Base-by-base conservation (phyloP, 2,329 filamentous ascomycete genomes). In the Metarhizium robertsii region DNA sequence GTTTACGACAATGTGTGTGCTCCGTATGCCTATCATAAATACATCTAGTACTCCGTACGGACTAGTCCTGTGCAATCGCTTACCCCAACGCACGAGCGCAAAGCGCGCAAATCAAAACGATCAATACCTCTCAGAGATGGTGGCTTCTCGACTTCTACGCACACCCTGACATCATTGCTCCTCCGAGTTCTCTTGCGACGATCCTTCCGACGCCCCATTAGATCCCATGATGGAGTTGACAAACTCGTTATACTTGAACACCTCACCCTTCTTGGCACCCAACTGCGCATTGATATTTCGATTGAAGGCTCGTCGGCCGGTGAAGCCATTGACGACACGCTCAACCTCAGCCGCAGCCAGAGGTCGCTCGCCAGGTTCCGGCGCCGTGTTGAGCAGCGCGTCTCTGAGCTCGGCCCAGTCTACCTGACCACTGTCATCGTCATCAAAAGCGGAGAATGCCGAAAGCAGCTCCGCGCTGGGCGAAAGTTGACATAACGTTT, bases 201-300 rank as follows among this genome's bases (percentile, higher is more conserved):
- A 58, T 40, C 57, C 56, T 18, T 64, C 62, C 20, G 70, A 65
- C 16, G 62, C 66, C 32, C 69, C 71, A 53, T 72, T 79, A 10
- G 79, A 76, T 2, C 85, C 84, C 62, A 81, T 77, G 52, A 88
- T 74, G 30, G 81, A 86, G 59, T 78, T 81, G 60, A 97, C 90
- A 73, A 97, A 97, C 57, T 99, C 94, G 59, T 90, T 84, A 68
- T 97, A 99, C 65, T 85, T 83, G 71, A 99, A 97, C 0, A 97
- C 91, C 58, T 97, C 92, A 1, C 89, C 90, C 59, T 87, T 80
- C 66, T 85, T 87, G 10, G 70, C 65, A 56, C 79, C 71, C 65
- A 85, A 60, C 58, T 81, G 71, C 59, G 75, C 67, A 64, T 71
- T 69, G 69, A 75, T 75, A 64, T 71, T 76, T 62, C 86, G 89